A percentile compares a stretch with the other conserved stretches of the same genome.
These are phyloP conservation scores for Colletotrichum noveboracense DNA, from an alignment of 2,329 filamentous ascomycete genomes.

Conservation along the genomic window DNA sequence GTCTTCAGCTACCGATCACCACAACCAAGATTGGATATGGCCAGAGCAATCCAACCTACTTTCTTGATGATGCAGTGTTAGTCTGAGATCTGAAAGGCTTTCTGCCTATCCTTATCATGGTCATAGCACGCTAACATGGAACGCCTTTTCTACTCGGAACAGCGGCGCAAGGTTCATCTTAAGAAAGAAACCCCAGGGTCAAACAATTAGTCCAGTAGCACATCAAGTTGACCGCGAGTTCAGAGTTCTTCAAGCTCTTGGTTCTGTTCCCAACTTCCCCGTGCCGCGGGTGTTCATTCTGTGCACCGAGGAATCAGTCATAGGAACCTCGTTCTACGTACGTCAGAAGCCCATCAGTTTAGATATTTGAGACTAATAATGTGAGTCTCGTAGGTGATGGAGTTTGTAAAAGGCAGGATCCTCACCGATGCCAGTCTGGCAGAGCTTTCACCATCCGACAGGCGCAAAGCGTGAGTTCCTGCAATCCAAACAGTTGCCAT, in stretches of 20 bases:
- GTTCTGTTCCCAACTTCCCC: background rate
- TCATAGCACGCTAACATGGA: background rate
- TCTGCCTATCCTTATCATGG: background rate
- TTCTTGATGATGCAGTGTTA: background rate
- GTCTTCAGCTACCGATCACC: background rate
- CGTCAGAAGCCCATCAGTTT: background rate
- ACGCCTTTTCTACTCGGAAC: background rate
- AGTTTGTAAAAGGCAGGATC: background rate
- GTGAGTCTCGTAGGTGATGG: background rate
- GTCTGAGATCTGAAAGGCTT: background rate
- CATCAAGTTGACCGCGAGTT: background rate
- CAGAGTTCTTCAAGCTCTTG: background rate
- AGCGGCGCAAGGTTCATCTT: background rate
- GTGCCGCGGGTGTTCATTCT: background rate
- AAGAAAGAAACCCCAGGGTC: background rate
- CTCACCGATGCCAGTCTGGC: background rate
- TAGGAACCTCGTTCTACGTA: background rate
- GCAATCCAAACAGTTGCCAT: background rate
- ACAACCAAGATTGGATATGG: background rate
- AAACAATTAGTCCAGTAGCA: background rate
- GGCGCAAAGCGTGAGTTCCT: background rate
- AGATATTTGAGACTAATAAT: background rate
- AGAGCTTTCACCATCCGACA: background rate
- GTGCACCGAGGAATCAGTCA: background rate
- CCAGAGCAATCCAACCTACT: background rate